phyloP scores from a whole-genome alignment of 202 grass and related monocot species.

The Elaeis oleifera region DNA sequence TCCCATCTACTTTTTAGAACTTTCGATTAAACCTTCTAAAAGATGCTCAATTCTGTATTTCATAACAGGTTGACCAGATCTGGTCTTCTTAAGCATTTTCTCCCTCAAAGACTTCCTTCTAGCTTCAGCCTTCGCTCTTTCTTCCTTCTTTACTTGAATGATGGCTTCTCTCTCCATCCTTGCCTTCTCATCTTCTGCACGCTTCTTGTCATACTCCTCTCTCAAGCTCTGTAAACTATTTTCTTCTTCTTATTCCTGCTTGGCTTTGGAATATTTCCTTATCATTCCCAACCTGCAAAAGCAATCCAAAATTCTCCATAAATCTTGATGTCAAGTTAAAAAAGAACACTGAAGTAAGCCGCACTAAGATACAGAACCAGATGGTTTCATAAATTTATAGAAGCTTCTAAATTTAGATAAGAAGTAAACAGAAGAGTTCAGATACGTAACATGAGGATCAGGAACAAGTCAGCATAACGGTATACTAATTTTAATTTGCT shows the following conservation, averaged over 20 bases:
- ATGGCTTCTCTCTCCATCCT: constrained; percentile 44
- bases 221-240: constrained; percentile 46
- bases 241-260: constrained; percentile 45
- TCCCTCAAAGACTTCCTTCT: constrained; percentile 50
- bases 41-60: constrained; percentile 82
- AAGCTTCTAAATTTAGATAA: too few species aligned
- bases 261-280: constrained; percentile 11
- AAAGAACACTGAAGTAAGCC: too few species aligned
- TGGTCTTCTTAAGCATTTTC: constrained; percentile 93
- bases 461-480: too few species aligned
- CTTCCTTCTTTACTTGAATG: constrained; percentile 35
- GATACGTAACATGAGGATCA: too few species aligned
- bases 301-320: neutral
- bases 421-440: too few species aligned
- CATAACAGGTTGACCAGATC: constrained; percentile 79
- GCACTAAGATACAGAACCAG: neutral
- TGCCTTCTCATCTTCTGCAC: constrained; percentile 54
- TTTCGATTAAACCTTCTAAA: constrained; percentile 54
- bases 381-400: neutral
- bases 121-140: constrained; percentile 35
- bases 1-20: constrained; percentile 34
- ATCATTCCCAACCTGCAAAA: constrained; percentile 25
- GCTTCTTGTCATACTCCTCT: constrained; percentile 74
- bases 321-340: too few species aligned
- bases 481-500: too few species aligned